Evolutionary conservation across 306 rosid genomes (phyloP), one percentile per base, ranked within the genome.

Genomic region (Rosa multiflora): DNA sequence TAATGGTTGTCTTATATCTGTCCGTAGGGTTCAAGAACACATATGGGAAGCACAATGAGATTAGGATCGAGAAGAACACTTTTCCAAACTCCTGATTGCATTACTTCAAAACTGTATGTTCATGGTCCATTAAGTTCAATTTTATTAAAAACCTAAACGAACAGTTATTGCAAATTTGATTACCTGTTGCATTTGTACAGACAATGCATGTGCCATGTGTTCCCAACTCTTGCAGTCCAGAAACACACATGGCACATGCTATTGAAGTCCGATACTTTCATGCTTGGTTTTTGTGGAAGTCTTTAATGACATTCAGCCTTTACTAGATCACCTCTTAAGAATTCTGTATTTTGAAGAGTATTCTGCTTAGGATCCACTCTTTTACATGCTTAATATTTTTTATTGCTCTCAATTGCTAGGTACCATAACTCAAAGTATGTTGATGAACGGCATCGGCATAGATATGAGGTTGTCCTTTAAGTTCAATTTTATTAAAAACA

Each of bases 41-140:
- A 93, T 80, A 95, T 93, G 98, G 99, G 99, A 78, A 93, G 94
- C 83, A 93, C 99, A 63, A 93, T 95, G 99, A 89, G 99, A 84
- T 91, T 95, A 72, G 99, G 99, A 89, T 91, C 97, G 83, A 92
- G 99, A 73, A 91, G 81, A 89, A 95, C 99, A 61, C 86, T 91
- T 70, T 87, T 95, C 70, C 91, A 90, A 84, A 78, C 91, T 48
- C 89, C 92, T 79, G 88, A 90, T 81, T 95, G 88, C 83, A 80
- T 89, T 83, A 90, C 99, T 81, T 88, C 97, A 77, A 93, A 90
- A 87, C 89, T 95, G 99, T 95, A 93, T 72, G 97, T 87, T 53
- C 53, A 75, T 35, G 21, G 2, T 35, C n/a, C n/a, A 17, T 70
- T 83, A 78, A 20, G 44, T 74, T 56, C 64, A 10, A 35, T 35